Conservation (phyloP, 495 filamentous ascomycete species). For the Evernia prunastri region DNA sequence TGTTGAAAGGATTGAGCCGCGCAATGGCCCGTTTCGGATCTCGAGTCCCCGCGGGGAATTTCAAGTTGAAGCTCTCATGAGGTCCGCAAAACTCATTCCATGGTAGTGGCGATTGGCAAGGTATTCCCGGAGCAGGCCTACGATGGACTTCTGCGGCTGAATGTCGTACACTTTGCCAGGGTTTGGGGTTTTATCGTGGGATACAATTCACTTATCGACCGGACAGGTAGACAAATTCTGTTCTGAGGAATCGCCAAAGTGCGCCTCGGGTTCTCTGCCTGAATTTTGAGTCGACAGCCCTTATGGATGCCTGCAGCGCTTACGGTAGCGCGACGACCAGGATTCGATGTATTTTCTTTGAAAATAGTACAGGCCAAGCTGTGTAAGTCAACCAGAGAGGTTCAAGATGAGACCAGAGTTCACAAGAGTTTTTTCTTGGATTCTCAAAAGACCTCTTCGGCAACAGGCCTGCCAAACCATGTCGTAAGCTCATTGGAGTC, state of each 20-base stretch:
- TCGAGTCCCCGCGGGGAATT: no score
- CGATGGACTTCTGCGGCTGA: no score
- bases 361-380: background rate
- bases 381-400: background rate
- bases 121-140: no score
- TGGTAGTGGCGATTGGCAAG: no score
- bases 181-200: background rate
- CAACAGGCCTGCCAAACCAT: constrained; percentile 27
- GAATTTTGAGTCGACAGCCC: background rate
- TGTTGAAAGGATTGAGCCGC: no score
- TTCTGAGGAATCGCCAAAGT: background rate
- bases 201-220: background rate
- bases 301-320: background rate
- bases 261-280: background rate
- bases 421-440: background rate
- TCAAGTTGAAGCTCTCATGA: no score
- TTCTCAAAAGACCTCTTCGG: constrained; percentile 25
- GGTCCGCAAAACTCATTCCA: no score
- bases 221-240: background rate
- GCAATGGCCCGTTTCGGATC: no score
- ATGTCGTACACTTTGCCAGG: no score
- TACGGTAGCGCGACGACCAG: background rate
- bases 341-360: background rate
- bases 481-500: constrained; percentile 21
- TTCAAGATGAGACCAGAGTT: background rate